Evolutionary conservation across 176 grass and related monocot genomes (phyloP).

Genomic region (barley (Hordeum vulgare)): DNA sequence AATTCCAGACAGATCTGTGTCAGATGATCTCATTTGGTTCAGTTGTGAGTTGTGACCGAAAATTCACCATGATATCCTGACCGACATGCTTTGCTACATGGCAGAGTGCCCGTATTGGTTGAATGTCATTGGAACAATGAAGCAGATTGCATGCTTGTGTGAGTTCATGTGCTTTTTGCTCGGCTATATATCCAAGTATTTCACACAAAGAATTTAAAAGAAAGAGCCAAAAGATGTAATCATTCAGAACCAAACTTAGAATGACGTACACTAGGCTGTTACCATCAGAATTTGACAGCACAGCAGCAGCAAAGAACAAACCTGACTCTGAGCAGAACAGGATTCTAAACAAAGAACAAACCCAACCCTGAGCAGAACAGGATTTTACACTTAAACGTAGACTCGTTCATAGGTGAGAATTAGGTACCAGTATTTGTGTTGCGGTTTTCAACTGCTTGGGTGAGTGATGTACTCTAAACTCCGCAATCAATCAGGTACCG

Average conservation of each 20-base stretch:
- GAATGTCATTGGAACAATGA: neutral
- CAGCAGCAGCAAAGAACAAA: neutral
- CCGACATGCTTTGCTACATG: neutral
- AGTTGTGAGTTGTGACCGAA: neutral
- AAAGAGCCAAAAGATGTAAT: neutral
- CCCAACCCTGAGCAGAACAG: neutral
- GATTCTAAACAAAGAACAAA: neutral
- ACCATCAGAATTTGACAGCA: neutral
- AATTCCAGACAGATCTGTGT: no score
- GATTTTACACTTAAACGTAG: neutral
- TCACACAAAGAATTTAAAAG: neutral
- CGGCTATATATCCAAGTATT: neutral
- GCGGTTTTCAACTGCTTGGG: neutral
- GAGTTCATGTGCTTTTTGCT: neutral
- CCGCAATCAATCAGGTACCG: neutral
- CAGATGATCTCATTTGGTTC: no score
- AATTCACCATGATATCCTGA: neutral
- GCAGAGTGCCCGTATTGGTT: neutral
- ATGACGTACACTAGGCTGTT: neutral
- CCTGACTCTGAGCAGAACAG: neutral
- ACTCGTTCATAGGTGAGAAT: neutral
- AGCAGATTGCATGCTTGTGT: neutral
- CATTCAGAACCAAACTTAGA: neutral
- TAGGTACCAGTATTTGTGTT: neutral
- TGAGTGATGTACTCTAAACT: neutral